A percentile compares a stretch with the other conserved stretches of the same genome.
These are phyloP conservation scores for Leptomonas pyrrhocoris DNA, from an alignment of 208 protist genomes.

Conservation along the genomic window DNA sequence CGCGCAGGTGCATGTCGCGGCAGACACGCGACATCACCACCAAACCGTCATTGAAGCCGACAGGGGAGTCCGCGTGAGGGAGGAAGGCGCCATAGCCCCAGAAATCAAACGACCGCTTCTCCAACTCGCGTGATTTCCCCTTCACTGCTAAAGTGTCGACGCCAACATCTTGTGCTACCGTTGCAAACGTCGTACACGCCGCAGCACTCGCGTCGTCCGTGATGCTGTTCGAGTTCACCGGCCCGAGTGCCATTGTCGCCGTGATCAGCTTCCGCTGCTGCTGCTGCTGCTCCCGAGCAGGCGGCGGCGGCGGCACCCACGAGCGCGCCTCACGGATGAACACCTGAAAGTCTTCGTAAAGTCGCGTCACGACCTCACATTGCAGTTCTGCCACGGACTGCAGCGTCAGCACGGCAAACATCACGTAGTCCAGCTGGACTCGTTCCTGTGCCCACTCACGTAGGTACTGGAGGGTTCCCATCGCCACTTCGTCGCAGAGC, in stretches of 20 bases:
- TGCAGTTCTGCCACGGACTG: constrained; percentile 5
- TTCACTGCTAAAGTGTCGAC: too few relatives aligned
- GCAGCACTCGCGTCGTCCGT: neutral
- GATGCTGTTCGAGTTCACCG: constrained; percentile 5
- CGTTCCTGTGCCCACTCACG: neutral
- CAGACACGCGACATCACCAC: constrained; percentile 16
- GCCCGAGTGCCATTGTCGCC: constrained; percentile 4
- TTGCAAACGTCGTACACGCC: neutral
- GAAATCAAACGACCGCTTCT: constrained; percentile 3
- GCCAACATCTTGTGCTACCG: too few relatives aligned
- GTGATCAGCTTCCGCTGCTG: neutral
- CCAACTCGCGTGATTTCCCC: neutral
- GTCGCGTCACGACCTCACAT: neutral
- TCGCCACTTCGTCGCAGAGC: constrained; percentile 7
- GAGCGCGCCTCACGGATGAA: constrained; percentile 4
- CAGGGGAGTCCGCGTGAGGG: neutral
- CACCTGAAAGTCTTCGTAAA: neutral
- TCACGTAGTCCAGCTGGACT: neutral
- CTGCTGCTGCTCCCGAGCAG: neutral
- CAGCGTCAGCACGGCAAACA: neutral
- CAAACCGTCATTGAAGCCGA: constrained; percentile 10
- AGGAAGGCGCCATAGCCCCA: constrained; percentile 11
- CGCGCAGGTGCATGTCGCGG: constrained; percentile 12
- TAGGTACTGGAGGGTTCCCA: constrained; percentile 3
- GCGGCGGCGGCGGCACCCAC: neutral